A percentile compares a stretch with the other conserved stretches of the same genome.
Conservation (phyloP, 2,329 filamentous ascomycete genomes). For the Cryoendolithus antarcticus region DNA sequence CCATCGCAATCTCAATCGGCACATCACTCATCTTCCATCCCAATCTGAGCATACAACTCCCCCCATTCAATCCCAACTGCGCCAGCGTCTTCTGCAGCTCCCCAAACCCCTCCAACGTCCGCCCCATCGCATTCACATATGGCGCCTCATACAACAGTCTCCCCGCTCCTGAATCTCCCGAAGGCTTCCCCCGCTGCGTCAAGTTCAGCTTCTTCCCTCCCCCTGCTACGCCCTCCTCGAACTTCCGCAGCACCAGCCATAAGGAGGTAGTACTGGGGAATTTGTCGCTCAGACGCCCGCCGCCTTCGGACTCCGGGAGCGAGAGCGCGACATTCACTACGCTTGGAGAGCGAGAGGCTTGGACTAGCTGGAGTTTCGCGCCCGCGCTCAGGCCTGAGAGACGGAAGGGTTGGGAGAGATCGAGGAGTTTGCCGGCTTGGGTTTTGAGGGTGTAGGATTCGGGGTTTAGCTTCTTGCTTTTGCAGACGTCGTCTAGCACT, state of each 20-base stretch:
- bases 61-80: slow-evolving; percentile 76
- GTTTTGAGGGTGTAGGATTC: slow-evolving; percentile 77
- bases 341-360: slow-evolving; percentile 71
- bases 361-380: slow-evolving; percentile 84
- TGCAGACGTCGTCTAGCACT: slow-evolving; percentile 75
- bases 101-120: slow-evolving; percentile 61
- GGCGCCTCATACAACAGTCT: slow-evolving; percentile 82
- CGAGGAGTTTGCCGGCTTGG: slow-evolving; percentile 72
- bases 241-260: slow-evolving; percentile 82
- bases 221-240: slow-evolving; percentile 61
- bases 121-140: slow-evolving; percentile 68
- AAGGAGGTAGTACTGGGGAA: slow-evolving; percentile 78
- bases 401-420: slow-evolving; percentile 73
- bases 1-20: slow-evolving; percentile 76
- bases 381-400: slow-evolving; percentile 71
- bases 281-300: slow-evolving; percentile 64
- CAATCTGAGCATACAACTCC: slow-evolving; percentile 66
- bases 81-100: slow-evolving; percentile 83
- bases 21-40: slow-evolving; percentile 63
- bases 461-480: slow-evolving; percentile 60
- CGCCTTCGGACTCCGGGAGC: slow-evolving; percentile 61
- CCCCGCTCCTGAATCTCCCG: slow-evolving; percentile 47
- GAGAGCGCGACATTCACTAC: slow-evolving; percentile 83
- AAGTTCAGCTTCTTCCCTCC: slow-evolving; percentile 53
- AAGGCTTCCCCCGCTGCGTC: slow-evolving; percentile 67